Conservation (phyloP, 345 rosid species). For the Xanthoceras sorbifolium region DNA sequence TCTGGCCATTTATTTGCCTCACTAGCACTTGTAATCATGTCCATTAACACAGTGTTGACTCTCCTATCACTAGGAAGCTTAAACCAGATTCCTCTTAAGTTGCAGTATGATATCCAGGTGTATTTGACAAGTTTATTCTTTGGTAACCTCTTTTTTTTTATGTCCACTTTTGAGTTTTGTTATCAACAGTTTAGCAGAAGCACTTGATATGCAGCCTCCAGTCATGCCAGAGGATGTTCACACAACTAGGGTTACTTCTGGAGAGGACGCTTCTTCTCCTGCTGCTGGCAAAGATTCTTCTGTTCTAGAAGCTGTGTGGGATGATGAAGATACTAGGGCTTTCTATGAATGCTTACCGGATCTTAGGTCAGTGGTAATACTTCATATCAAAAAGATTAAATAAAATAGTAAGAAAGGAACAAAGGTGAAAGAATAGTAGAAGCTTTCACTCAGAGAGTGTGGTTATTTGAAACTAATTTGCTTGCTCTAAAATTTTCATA, state of each 20-base stretch:
- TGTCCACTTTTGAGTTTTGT: too few relatives aligned
- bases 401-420: too few relatives aligned
- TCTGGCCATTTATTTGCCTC: too few relatives aligned
- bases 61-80: too few relatives aligned
- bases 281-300: constrained; percentile 78
- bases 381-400: too few relatives aligned
- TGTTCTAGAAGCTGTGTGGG: constrained; percentile 82
- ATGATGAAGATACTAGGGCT: constrained; percentile 94
- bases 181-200: constrained; percentile 97
- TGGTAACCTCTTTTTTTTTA: too few relatives aligned
- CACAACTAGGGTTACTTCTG: constrained; percentile 87
- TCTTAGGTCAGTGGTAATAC: constrained; percentile 68
- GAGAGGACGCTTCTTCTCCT: constrained; percentile 76
- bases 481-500: not conserved
- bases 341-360: constrained; percentile 95
- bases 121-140: too few relatives aligned
- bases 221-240: constrained; percentile 97
- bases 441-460: not conserved
- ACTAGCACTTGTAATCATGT: too few relatives aligned
- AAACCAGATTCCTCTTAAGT: too few relatives aligned
- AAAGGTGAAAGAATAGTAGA: not conserved
- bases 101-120: too few relatives aligned
- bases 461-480: not conserved
- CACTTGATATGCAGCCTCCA: constrained; percentile 99
- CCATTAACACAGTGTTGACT: too few relatives aligned